These are phyloP conservation scores for Lachnellula arida DNA, from an alignment of 2,329 filamentous ascomycete genomes.

Conservation along the genomic window DNA sequence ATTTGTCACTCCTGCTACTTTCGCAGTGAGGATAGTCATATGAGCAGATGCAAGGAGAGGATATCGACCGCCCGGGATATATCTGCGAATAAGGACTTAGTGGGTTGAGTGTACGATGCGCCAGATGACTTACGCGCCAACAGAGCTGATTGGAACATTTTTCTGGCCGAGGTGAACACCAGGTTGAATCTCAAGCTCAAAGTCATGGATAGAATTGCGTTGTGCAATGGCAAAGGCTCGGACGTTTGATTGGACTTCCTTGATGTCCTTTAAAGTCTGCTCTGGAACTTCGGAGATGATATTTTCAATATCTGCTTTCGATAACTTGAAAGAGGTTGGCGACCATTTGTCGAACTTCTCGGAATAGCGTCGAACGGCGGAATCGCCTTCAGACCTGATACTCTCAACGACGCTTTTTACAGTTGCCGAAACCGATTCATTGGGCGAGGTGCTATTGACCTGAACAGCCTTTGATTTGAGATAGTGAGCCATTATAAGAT, in stretches of 20 bases:
- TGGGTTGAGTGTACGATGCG: background rate
- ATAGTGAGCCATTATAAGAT: slow-evolving; percentile 2
- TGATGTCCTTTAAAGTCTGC: slow-evolving; percentile 50
- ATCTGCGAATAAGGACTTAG: slow-evolving; percentile 23
- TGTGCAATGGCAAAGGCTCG: slow-evolving; percentile 45
- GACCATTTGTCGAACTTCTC: slow-evolving; percentile 52
- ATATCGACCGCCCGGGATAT: slow-evolving; percentile 49
- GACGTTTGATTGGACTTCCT: slow-evolving; percentile 46
- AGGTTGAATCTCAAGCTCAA: slow-evolving; percentile 46
- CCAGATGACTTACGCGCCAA: slow-evolving; percentile 37
- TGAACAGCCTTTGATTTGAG: slow-evolving; percentile 6
- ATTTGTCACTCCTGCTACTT: slow-evolving; percentile 47
- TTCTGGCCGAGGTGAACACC: slow-evolving; percentile 48
- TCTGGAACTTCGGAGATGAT: slow-evolving; percentile 40
- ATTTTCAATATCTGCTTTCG: slow-evolving; percentile 39
- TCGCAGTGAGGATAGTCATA: slow-evolving; percentile 52
- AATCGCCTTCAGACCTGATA: slow-evolving; percentile 43
- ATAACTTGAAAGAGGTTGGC: slow-evolving; percentile 45
- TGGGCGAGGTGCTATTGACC: background rate
- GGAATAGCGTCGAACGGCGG: slow-evolving; percentile 44
- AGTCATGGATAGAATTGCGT: slow-evolving; percentile 41
- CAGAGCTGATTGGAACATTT: slow-evolving; percentile 43
- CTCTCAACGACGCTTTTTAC: slow-evolving; percentile 45
- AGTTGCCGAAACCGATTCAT: slow-evolving; percentile 34
- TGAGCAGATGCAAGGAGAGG: slow-evolving; percentile 49